Percentiles rank a stretch among this genome's conserved stretches.
Conservation (phyloP, 2,329 filamentous ascomycete genomes). For the Apiospora phragmitis region DNA sequence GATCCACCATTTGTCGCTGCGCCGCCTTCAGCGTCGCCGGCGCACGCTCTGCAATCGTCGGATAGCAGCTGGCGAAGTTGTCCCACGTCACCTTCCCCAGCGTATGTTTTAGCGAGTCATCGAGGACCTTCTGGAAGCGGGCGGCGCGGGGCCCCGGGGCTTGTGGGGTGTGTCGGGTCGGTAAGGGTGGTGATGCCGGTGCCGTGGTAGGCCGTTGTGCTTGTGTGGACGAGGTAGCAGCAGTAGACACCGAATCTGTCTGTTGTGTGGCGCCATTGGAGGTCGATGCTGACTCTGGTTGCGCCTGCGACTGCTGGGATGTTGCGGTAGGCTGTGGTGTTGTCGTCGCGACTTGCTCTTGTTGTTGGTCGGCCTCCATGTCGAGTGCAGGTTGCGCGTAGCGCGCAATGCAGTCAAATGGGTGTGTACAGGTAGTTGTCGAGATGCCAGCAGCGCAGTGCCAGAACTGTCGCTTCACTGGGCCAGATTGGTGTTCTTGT, state of each 20-base stretch:
- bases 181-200: slow-evolving; percentile 40
- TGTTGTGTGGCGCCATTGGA: slow-evolving; percentile 13
- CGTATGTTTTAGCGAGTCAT: slow-evolving; percentile 52
- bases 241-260: slow-evolving; percentile 17
- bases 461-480: neutral
- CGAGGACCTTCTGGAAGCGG: slow-evolving; percentile 55
- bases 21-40: slow-evolving; percentile 53
- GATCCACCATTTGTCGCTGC: slow-evolving; percentile 58
- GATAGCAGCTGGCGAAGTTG: slow-evolving; percentile 62
- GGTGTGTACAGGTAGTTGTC: neutral
- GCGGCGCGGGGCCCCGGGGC: slow-evolving; percentile 58
- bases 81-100: slow-evolving; percentile 56
- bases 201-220: neutral
- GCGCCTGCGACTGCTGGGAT: neutral
- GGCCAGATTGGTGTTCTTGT: neutral
- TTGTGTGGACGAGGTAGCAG: slow-evolving; percentile 13
- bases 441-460: neutral
- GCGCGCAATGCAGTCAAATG: neutral
- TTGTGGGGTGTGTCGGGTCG: slow-evolving; percentile 41
- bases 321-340: neutral
- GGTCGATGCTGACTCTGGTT: slow-evolving; percentile 12
- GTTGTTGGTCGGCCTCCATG: neutral
- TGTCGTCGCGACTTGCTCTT: slow-evolving; percentile 7
- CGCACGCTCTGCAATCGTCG: slow-evolving; percentile 54
- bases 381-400: neutral